Evolutionary conservation across 2,329 filamentous ascomycete species (phyloP).

Genomic region (Stromatinia cepivora): DNA sequence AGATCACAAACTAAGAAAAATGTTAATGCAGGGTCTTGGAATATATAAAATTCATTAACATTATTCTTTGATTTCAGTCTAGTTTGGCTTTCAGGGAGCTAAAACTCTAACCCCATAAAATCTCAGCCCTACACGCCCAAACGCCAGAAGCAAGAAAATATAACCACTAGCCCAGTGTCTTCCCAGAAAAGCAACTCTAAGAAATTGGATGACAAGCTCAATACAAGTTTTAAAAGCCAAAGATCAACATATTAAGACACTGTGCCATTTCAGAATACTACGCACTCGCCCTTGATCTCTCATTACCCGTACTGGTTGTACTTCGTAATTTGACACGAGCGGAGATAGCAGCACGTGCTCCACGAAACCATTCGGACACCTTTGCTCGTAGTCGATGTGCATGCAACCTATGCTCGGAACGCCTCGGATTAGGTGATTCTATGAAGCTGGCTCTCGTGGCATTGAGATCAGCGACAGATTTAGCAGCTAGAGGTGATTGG

Average conservation of each 20-base stretch:
- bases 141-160: slow-evolving; percentile 8
- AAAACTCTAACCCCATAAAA: background rate
- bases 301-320: slow-evolving; percentile 16
- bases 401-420: slow-evolving; percentile 27
- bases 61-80: slow-evolving; percentile 9
- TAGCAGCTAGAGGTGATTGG: slow-evolving; percentile 24
- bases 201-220: slow-evolving; percentile 16
- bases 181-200: slow-evolving; percentile 5
- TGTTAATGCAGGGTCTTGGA: background rate
- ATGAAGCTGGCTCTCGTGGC: slow-evolving; percentile 25
- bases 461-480: slow-evolving; percentile 33
- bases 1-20: background rate
- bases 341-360: slow-evolving; percentile 33
- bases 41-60: slow-evolving; percentile 6
- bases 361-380: slow-evolving; percentile 36
- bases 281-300: slow-evolving; percentile 14
- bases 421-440: slow-evolving; percentile 26
- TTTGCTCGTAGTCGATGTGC: slow-evolving; percentile 33
- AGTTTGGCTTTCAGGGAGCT: background rate
- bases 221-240: background rate
- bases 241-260: background rate
- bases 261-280: background rate
- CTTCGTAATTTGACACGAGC: slow-evolving; percentile 32
- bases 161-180: background rate
- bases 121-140: slow-evolving; percentile 13